Conservation (phyloP, 768 basidiomycete species). For the Termitomyces sp. region DNA sequence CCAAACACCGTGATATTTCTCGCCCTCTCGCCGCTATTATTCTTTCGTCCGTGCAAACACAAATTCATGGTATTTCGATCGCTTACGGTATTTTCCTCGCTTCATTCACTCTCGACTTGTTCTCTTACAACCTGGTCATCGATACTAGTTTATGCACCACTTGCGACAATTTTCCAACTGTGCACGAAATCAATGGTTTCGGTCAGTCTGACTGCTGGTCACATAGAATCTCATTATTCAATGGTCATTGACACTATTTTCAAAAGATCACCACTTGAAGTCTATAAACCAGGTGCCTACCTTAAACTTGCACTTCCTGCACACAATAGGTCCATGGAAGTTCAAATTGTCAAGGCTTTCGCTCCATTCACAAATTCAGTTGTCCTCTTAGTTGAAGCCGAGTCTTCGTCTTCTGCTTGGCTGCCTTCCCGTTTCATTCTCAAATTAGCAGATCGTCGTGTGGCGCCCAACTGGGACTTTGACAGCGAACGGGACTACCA, state of each 20-base stretch:
- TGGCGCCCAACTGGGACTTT: not conserved
- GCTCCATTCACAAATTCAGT: not conserved
- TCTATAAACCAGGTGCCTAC: not conserved
- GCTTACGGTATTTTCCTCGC: too few relatives aligned
- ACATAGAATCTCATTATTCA: too few relatives aligned
- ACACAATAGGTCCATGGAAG: not conserved
- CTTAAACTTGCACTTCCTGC: not conserved
- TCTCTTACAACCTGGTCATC: too few relatives aligned
- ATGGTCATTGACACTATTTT: too few relatives aligned
- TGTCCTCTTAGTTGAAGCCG: too few relatives aligned
- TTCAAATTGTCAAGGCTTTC: not conserved
- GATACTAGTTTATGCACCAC: not conserved
- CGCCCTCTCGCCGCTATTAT: too few relatives aligned
- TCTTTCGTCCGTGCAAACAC: too few relatives aligned
- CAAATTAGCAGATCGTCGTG: not conserved
- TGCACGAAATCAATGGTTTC: not conserved
- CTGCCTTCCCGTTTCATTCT: not conserved
- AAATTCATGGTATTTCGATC: too few relatives aligned
- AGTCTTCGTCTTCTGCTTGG: too few relatives aligned
- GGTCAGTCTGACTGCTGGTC: not conserved
- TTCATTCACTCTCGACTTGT: too few relatives aligned
- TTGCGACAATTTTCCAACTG: not conserved
- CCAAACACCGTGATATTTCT: too few relatives aligned
- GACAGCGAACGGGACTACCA: not conserved
- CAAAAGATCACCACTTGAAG: too few relatives aligned